Conservation (phyloP, 2,329 filamentous ascomycete genomes). For the Dryadomyces quercivorus region DNA sequence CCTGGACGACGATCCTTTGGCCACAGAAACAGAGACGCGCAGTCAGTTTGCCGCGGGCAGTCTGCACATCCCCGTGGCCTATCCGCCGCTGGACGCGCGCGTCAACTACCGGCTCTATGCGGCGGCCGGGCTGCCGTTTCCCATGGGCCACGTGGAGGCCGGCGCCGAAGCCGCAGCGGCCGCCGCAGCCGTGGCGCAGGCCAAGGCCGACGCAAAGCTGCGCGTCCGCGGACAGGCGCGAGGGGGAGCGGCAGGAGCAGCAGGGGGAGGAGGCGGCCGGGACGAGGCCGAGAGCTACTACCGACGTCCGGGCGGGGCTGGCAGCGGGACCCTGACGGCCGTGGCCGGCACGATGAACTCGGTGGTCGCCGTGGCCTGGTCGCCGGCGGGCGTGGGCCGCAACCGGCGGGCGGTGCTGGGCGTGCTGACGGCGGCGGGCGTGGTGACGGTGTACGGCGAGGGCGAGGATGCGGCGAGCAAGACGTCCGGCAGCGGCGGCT, state of each 20-base stretch:
- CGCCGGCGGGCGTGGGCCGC: slow-evolving; percentile 42
- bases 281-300: not conserved
- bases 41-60: slow-evolving; percentile 22
- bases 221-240: slow-evolving; percentile 5
- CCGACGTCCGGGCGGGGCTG: slow-evolving; percentile 24
- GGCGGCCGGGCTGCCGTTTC: slow-evolving; percentile 23
- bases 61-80: slow-evolving; percentile 22
- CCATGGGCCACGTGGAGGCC: slow-evolving; percentile 11
- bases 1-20: slow-evolving; percentile 14
- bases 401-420: slow-evolving; percentile 39
- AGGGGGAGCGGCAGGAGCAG: not conserved
- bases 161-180: not conserved
- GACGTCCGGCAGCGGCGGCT: not conserved
- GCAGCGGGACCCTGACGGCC: slow-evolving; percentile 31
- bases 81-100: slow-evolving; percentile 25
- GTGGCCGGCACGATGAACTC: slow-evolving; percentile 41
- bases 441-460: slow-evolving; percentile 40
- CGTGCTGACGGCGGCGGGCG: slow-evolving; percentile 37
- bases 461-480: slow-evolving; percentile 12
- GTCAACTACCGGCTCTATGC: slow-evolving; percentile 34
- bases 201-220: slow-evolving; percentile 5
- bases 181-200: slow-evolving; percentile 15
- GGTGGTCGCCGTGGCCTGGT: slow-evolving; percentile 42
- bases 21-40: slow-evolving; percentile 9
- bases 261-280: not conserved